phyloP scores from a whole-genome alignment of 257 asterid genomes.

The Fraxinus excelsior region DNA sequence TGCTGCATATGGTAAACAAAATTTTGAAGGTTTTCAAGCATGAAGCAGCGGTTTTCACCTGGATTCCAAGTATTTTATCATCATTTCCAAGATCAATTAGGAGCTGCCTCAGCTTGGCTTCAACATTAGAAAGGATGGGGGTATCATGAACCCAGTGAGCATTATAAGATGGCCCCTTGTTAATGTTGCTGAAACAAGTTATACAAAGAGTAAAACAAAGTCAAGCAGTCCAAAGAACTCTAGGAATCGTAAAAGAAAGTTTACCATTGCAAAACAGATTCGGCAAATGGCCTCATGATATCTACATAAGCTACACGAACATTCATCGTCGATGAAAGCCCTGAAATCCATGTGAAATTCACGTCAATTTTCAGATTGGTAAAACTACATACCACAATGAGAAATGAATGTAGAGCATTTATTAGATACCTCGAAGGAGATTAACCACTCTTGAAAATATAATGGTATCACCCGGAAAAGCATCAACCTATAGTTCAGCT shows the following conservation, averaged over 20 bases:
- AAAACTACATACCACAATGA: conserved; percentile 27
- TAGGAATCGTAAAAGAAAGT: conserved; percentile 28
- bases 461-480: conserved; percentile 97
- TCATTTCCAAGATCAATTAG: conserved; percentile 84
- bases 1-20: not conserved
- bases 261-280: conserved; percentile 82
- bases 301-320: conserved; percentile 77
- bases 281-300: conserved; percentile 98
- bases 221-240: conserved; percentile 19
- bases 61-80: conserved; percentile 92
- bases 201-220: conserved; percentile 30
- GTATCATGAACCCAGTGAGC: conserved; percentile 73
- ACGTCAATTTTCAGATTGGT: conserved; percentile 25
- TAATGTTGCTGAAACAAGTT: conserved; percentile 66
- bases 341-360: conserved; percentile 42
- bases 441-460: conserved; percentile 92
- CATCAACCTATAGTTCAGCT: conserved; percentile 72
- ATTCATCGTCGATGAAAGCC: conserved; percentile 90
- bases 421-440: conserved; percentile 79
- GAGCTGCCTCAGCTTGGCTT: conserved; percentile 81
- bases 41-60: conserved; percentile 48
- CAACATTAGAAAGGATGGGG: conserved; percentile 79
- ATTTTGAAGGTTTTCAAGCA: conserved; percentile 13
- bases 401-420: not conserved
- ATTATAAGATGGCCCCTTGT: conserved; percentile 64